Base-by-base conservation (phyloP, 2,329 filamentous ascomycete species). In the Aspergillus pseudoterreus region DNA sequence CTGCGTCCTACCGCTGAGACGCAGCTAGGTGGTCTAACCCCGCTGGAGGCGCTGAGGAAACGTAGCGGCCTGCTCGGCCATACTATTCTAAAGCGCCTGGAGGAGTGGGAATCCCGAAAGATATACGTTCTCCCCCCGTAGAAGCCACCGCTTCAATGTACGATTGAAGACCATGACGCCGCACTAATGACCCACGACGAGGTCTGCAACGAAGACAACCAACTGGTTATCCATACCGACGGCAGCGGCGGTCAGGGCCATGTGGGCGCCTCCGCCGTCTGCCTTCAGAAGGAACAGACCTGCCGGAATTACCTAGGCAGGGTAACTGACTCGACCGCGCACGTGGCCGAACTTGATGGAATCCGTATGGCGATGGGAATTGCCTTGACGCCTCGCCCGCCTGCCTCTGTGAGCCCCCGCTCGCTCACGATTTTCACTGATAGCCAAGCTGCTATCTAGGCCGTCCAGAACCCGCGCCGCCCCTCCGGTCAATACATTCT, bases 31-130 rank as follows among this genome's bases (percentile, higher is more conserved):
- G 27, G 42, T 1, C 14, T 44, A 19, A 35, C 42, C 12, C 49
- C 44, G 5, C 6, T 47, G 4, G 30, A 51, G 41, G 47, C 41
- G 14, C 43, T 32, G 4, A 35, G 27, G 27, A 33, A 32, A 14
- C 3, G 4, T 1, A n/a, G 21, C 4, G 22, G 43, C 17, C 43
- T 30, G 2, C 43, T 32, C 1, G 17, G 6, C 15, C n/a, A 4
- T 22, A 22, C 24, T 22, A 22, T 12, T 10, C 43, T 4, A n/a
- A 17, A 30, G 27, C 21, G 8, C 2, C 8, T 14, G 27, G 6
- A 30, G 22, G 22, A 15, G 14, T 45, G 43, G 43, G 43, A 48
- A 11, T 12, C 14, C 9, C 22, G 24, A 6, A 9, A 11, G 22
- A 12, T 38, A 2, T 33, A 42, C 15, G 11, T 48, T 2, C 4